Evolutionary conservation across 2,329 filamentous ascomycete species (phyloP).

Genomic region (Aspergillus cejpii): DNA sequence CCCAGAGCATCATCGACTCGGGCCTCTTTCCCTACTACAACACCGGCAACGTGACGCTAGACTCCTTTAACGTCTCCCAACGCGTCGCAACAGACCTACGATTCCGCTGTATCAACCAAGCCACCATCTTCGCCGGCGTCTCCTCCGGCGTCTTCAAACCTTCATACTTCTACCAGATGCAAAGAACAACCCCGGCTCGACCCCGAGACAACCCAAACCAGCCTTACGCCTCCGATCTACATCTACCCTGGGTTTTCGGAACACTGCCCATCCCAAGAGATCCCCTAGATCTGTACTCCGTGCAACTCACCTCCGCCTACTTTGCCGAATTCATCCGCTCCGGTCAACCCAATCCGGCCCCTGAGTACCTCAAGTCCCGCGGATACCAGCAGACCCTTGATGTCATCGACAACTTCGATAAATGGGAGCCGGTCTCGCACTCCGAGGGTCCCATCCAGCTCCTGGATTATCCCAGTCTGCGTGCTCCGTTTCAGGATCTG

Average conservation of each 20-base stretch:
- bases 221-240: constrained; percentile 52
- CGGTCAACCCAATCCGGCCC: constrained; percentile 48
- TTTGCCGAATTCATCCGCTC: constrained; percentile 49
- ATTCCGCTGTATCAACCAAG: constrained; percentile 54
- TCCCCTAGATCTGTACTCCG: constrained; percentile 43
- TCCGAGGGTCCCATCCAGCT: constrained; percentile 35
- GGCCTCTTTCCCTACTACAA: constrained; percentile 47
- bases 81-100: constrained; percentile 52
- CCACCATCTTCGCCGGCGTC: constrained; percentile 48
- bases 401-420: constrained; percentile 35
- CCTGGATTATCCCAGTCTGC: constrained; percentile 44
- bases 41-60: constrained; percentile 47
- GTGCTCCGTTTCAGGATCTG: constrained; percentile 43
- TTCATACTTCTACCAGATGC: constrained; percentile 55
- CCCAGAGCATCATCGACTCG: constrained; percentile 40
- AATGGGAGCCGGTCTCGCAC: constrained; percentile 9
- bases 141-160: constrained; percentile 40
- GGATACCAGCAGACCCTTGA: constrained; percentile 42
- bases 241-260: constrained; percentile 50
- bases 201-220: constrained; percentile 45
- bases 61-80: constrained; percentile 51
- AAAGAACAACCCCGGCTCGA: constrained; percentile 47
- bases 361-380: constrained; percentile 42
- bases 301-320: constrained; percentile 44
- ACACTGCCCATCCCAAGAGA: constrained; percentile 47